Evolutionary conservation across 139 green algal species (phyloP), one percentile per base, ranked within the genome.

Genomic region (Edaphochlamys debaryana): DNA sequence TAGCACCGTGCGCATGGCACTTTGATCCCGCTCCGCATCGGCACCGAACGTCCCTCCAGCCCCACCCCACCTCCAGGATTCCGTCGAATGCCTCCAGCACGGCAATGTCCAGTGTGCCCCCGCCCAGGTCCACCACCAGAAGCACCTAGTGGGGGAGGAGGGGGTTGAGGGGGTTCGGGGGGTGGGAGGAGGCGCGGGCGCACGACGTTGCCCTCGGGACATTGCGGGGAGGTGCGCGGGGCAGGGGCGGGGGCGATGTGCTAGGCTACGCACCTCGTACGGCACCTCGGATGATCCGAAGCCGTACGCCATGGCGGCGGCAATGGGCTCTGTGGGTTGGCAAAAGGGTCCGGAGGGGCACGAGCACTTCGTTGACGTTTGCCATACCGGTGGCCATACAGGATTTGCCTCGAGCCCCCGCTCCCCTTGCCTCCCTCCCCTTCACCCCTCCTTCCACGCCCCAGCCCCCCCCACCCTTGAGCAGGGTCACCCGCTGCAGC

Each of bases 71-170:
- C 87, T 93, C 90, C 67, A 91, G 85, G 40, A 93, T 89, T 13
- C 91, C 94, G 41, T 97, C 94, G 80, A 96, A 97, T 1, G 84
- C 89, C 41, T 98, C 94, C 15, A 98, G 79, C 7, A 98, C 41
- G 63, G 88, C 90, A 36, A 98, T 73, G 67, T 98, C 95, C 58
- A 93, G 90, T 0, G 95, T 98, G 52, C 95, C 95, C 7, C 95
- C 95, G 1, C 95, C 95, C 37, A 98, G 82, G 80, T 98, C 95
- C 82, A 96, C 92, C 72, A 98, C 95, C 37, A 98, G 90, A 63
- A 97, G 79, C 0, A 84, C 79, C 8, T 87, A 63, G 60, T 75
- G 45, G 45, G 11, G 13, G 45, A 54, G 45, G 45, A 54, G 45
- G 11, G 45, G 45, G 45, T n/a, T n/a, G n/a, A n/a, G n/a, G n/a